phyloP scores from a whole-genome alignment of 345 rosid genomes.

The Salix dunnii region DNA sequence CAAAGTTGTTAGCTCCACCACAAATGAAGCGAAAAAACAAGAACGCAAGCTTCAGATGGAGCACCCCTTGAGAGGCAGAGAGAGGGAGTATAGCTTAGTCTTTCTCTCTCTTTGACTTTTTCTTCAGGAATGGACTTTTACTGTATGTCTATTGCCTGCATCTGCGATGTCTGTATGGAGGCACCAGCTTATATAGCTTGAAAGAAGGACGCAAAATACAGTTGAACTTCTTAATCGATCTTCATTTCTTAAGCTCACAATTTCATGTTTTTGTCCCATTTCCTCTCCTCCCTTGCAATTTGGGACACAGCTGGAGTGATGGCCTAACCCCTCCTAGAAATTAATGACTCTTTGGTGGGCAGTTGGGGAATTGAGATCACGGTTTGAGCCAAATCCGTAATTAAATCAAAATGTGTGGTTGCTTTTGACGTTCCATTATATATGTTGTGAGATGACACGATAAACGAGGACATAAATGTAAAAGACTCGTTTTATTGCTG shows the following conservation, averaged over 20 bases:
- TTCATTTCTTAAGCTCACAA: neutral
- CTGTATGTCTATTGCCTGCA: neutral
- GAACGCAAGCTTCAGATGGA: neutral
- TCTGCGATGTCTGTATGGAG: neutral
- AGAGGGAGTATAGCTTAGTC: neutral
- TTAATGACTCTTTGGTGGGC: slow-evolving; percentile 12
- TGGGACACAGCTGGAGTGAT: neutral
- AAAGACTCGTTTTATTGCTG: too few relatives aligned
- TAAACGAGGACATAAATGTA: too few relatives aligned
- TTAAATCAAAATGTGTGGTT: neutral
- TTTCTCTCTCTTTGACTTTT: neutral
- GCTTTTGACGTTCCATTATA: neutral
- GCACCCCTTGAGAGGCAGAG: neutral
- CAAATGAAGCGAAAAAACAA: neutral
- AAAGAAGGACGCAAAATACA: neutral
- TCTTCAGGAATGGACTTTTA: neutral
- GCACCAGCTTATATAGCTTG: slow-evolving; percentile 9
- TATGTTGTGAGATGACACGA: too few relatives aligned
- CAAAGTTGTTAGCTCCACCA: neutral
- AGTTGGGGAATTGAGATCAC: neutral
- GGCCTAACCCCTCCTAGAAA: neutral
- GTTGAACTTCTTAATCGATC: neutral
- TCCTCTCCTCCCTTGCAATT: neutral
- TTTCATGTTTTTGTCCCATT: neutral
- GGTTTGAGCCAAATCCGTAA: neutral